Conservation (phyloP, 2,329 filamentous ascomycete genomes). For the Sclerotiophoma versabilis region DNA sequence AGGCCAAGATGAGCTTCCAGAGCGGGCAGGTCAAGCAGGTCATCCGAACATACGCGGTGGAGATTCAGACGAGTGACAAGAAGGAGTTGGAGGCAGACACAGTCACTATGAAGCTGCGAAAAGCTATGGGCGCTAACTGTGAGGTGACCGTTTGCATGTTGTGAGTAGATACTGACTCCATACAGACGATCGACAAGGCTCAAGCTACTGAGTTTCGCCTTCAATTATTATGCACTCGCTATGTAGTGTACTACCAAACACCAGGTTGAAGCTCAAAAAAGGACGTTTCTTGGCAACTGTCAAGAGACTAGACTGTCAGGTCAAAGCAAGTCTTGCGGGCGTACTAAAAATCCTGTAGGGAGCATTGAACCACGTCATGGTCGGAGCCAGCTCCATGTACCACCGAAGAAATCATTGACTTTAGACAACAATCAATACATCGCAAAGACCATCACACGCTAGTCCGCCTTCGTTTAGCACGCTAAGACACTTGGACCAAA, state of each 20-base stretch:
- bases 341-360: not conserved
- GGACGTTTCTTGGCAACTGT: no score
- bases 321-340: not conserved
- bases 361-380: not conserved
- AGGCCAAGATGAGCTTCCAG: conserved; percentile 73
- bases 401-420: not conserved
- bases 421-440: not conserved
- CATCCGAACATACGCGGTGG: conserved; percentile 69
- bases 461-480: no score
- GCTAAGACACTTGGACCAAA: not conserved
- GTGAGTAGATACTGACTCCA: conserved; percentile 2
- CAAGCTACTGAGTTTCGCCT: conserved; percentile 20
- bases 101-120: conserved; percentile 67
- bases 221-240: not conserved
- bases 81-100: conserved; percentile 68
- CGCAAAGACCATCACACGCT: not conserved
- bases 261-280: not conserved
- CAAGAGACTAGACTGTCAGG: not conserved
- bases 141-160: conserved; percentile 49
- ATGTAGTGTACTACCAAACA: not conserved
- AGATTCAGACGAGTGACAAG: conserved; percentile 67
- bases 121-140: conserved; percentile 74
- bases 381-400: not conserved
- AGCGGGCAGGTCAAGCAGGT: conserved; percentile 69
- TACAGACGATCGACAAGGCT: conserved; percentile 31